Evolutionary conservation across 371 early-diverging fungal genomes (phyloP).

Genomic region (Saksenaea vasiformis): DNA sequence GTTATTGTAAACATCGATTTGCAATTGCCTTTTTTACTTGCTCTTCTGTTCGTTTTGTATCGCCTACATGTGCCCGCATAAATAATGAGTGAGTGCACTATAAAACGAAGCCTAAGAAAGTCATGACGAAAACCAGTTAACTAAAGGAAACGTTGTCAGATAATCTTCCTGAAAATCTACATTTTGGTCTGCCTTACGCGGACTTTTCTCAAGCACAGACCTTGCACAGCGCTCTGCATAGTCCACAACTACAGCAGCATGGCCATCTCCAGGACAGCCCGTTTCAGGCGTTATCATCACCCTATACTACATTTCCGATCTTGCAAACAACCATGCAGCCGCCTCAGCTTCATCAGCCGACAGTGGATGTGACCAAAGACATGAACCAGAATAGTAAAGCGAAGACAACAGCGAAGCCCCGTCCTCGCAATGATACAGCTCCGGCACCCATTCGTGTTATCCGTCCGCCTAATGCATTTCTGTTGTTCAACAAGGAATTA

Average conservation of each 20-base stretch:
- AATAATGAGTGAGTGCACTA: constrained; percentile 21
- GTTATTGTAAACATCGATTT: not conserved
- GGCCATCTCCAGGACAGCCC: constrained; percentile 7
- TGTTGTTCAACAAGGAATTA: constrained; percentile 68
- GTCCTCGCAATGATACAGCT: not conserved
- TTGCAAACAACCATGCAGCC: constrained; percentile 21
- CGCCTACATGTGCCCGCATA: constrained; percentile 8
- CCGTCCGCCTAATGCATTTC: constrained; percentile 70
- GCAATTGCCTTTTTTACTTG: not conserved
- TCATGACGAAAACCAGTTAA: constrained; percentile 1
- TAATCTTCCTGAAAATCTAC: constrained; percentile 31
- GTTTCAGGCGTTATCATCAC: constrained; percentile 11
- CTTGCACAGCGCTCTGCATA: constrained; percentile 23
- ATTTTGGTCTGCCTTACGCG: constrained; percentile 28
- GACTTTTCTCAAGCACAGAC: constrained; percentile 28
- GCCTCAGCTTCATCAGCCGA: constrained; percentile 24
- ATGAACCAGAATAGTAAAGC: constrained; percentile 4
- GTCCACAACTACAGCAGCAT: constrained; percentile 22
- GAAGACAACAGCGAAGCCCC: not conserved
- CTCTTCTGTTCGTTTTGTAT: not conserved
- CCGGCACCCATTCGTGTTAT: constrained; percentile 47
- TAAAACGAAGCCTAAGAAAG: constrained; percentile 7
- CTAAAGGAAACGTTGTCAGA: constrained; percentile 11
- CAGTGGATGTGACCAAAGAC: constrained; percentile 11
- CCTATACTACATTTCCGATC: constrained; percentile 31